A percentile compares a stretch with the other conserved stretches of the same genome.
Evolutionary conservation across 441 rosid species (phyloP).

Genomic region (Bocquillonia castaneifolia): DNA sequence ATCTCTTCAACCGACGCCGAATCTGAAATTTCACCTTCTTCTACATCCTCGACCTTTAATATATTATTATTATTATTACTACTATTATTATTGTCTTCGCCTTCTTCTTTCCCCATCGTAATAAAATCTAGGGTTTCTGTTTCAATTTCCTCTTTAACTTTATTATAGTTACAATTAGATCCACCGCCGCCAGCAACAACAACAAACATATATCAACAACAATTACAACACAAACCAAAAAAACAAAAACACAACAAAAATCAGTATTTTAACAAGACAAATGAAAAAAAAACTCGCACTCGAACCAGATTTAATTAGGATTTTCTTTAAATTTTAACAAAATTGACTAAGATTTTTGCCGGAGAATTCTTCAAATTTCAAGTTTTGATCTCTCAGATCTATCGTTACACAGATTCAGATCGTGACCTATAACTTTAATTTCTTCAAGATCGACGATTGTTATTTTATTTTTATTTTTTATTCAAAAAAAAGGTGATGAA

Average conservation of each 20-base stretch:
- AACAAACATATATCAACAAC: not conserved
- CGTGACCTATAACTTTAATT: not conserved
- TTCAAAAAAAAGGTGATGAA: not conserved
- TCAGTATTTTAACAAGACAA: not conserved
- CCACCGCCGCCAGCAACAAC: slow-evolving; percentile 23
- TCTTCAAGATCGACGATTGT: not conserved
- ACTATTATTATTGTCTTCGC: no score
- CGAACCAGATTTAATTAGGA: slow-evolving; percentile 14
- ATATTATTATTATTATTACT: not conserved
- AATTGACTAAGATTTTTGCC: no score
- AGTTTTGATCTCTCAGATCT: slow-evolving; percentile 34
- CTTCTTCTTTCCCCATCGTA: slow-evolving; percentile 47
- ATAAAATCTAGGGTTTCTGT: slow-evolving; percentile 26
- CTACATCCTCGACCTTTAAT: slow-evolving; percentile 47
- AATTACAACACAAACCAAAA: not conserved
- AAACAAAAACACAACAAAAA: not conserved
- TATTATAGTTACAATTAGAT: slow-evolving; percentile 28
- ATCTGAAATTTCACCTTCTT: slow-evolving; percentile 91
- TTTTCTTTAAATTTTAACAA: not conserved
- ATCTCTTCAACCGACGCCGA: slow-evolving; percentile 58
- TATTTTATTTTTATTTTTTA: no score
- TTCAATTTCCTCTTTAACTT: not conserved
- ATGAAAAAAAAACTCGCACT: not conserved
- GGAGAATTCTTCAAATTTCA: not conserved
- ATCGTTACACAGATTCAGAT: slow-evolving; percentile 8